Base-by-base conservation (phyloP, 306 rosid species). In the Senna siamea region DNA sequence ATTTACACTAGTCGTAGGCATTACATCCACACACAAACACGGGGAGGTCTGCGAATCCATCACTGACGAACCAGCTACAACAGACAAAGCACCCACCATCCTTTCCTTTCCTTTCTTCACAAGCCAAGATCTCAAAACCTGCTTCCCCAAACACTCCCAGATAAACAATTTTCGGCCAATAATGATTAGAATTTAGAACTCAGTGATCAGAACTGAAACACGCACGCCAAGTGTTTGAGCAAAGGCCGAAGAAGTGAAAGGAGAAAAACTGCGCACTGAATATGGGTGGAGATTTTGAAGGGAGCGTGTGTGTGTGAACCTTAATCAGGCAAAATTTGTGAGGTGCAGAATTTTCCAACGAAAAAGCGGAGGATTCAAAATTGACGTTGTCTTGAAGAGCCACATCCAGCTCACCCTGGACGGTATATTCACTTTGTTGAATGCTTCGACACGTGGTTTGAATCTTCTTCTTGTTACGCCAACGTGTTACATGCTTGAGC, bases 21-120 rank as follows among this genome's bases (percentile, higher is more conserved):
- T 74, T 19, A 91, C 90, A 72, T 91, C 98, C 72, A 91, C 84
- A 75, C 97, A 94, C 83, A 93, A 79, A 82, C 96, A 89, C 4
- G 97, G 96, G 14, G 92, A 79, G n/a, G 86, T 76, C 70, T 87
- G 97, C 18, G 96, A 86, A 23, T 94, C 98, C 89, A 93, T 84
- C 77, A 88, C 82, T 28, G 95, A 85, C 37, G 98, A 84, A 53
- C 91, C 86, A 48, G 89, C 89, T 78, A 89, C 85, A 46, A 91
- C 74, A 50, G 91, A 85, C 37, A 94, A 60, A 79, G 89, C 96
- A 76, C 92, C 86, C 50, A 91, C 87, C 98, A 93, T 89, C 53
- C 74, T 82, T 3, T 26, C 1, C 1, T 60, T 59, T 34, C n/a
- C 5, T 1, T 22, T 15, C 43, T 64, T 75, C 69, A 46, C 77